phyloP scores from a whole-genome alignment of 345 rosid genomes.

The Syzygium aqueum region DNA sequence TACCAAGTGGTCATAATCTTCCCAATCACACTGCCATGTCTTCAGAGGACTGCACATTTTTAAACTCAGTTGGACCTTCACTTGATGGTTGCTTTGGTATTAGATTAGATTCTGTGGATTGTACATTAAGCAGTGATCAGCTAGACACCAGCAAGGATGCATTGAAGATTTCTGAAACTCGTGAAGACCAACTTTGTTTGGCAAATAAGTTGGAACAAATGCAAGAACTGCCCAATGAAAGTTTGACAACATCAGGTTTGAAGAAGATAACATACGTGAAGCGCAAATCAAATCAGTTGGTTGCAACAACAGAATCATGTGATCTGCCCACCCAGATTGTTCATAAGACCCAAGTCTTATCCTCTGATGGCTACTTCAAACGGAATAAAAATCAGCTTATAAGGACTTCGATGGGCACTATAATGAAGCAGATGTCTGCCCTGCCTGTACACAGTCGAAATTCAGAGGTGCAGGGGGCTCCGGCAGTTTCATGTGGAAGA shows the following conservation, averaged over 20 bases:
- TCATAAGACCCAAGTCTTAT: conserved; percentile 19
- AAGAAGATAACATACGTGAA: conserved; percentile 58
- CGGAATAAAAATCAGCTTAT: conserved; percentile 77
- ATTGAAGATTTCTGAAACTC: conserved; percentile 24
- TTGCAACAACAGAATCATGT: conserved; percentile 50
- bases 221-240: conserved; percentile 27
- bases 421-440: conserved; percentile 14
- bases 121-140: conserved; percentile 24
- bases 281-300: conserved; percentile 74
- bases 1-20: conserved; percentile 26
- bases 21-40: conserved; percentile 21
- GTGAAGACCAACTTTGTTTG: conserved; percentile 23
- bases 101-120: conserved; percentile 26
- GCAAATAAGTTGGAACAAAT: conserved; percentile 23
- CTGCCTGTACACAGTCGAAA: conserved; percentile 21
- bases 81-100: conserved; percentile 25
- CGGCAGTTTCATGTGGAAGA: conserved; percentile 26
- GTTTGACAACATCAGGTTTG: conserved; percentile 23
- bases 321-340: conserved; percentile 15
- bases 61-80: conserved; percentile 31
- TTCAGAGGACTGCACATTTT: conserved; percentile 22
- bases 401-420: conserved; percentile 47
- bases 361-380: conserved; percentile 71
- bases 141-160: conserved; percentile 28
- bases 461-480: conserved; percentile 26